Evolutionary conservation across 139 green algal genomes (phyloP), one percentile per base, ranked within the genome.

Genomic region (Protoeuglena noctilucae): DNA sequence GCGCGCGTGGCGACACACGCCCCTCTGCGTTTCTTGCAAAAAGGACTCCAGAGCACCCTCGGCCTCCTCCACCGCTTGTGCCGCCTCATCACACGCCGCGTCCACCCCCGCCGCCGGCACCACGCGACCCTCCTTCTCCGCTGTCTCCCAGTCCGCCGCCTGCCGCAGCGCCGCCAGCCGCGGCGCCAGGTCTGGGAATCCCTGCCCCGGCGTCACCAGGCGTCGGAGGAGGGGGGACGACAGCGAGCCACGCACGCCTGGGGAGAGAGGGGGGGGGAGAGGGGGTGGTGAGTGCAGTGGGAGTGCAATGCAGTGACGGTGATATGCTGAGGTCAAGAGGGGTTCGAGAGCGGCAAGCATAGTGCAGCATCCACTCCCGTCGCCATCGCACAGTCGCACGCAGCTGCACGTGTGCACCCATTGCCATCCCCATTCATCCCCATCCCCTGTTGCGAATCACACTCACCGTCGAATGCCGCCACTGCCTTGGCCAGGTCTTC

Each of bases 61-160:
- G 19, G 75, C 47, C 27, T 82, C 62, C 48, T 68, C 56, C 28
- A 93, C 63, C 61, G 82, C 79, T 0, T 51, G 64, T 19, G 75
- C 56, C 0, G 79, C 78, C 3, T 64, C 74, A 52, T 95, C 86
- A 55, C 80, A 85, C 0, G 47, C 69, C n/a, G 62, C 65, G 28
- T 94, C 76, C 26, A 83, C 71, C 2, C 86, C 82, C 58, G 73
- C 25, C 27, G 51, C 56, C 12, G 86, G 84, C 23, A 80, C 63
- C 18, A 93, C 76, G n/a, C 80, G 64, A 1, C 89, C 89, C 1
- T 40, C 72, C 16, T 31, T 26, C 41, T 82, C 69, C 1, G 89
- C 89, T 48, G 78, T 65, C 3, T 66, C 61, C 89, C 89, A 96
- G 69, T 97, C 76, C 19, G 79, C 70, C 2, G 74, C 76, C 6